Base-by-base conservation (phyloP, 1,284 basidiomycete genomes). In the Cryptococcus sp. region DNA sequence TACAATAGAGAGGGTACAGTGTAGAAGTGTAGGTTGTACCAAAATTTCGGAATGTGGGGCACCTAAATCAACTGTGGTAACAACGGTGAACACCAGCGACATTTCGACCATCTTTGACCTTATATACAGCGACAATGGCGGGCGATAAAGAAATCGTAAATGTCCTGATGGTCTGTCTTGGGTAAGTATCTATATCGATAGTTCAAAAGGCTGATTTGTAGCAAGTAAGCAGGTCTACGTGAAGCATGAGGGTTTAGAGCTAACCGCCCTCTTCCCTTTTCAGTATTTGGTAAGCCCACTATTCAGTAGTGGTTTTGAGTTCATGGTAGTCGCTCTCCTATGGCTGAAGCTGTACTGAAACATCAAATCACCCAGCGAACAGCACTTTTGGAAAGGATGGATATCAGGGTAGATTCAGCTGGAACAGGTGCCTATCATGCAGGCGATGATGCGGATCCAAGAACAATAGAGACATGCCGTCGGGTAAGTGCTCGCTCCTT, bases 351-450 rank as follows among this genome's bases (percentile, higher is more conserved):
- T 14, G 68, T 76, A 7, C 55, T 77, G 36, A 63, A 57, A 7
- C 61, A 69, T 44, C 67, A 70, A 37, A 65, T 71, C 28, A 39
- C 55, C 11, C 55, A 62, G 28, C 58, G 64, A 21, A 50, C 60
- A 1, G 45, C 52, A 13, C 49, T 74, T 22, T 47, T 50, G 31
- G 31, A 54, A 1, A 59, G 54, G 19, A 48, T 59, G 24, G 56
- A 63, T 11, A 54, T 76, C 22, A 45, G 41, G 2, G 67, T 76
- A 39, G 76, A 77, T 45, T 75, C 73, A 4, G 73, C 73, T 7
- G 76, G 76, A 0, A 77, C 74, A 3, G 75, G 70, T 1, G 74
- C 73, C 5, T 76, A 77, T 52, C 75, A 76, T 53, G 66, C 60
- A n/a, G 75, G 76, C 24, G 74, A 75, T 23, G 54, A 58, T 4